These are phyloP conservation scores for Chaetomium sp. DNA, from an alignment of 2,329 filamentous ascomycete genomes.

Conservation along the genomic window DNA sequence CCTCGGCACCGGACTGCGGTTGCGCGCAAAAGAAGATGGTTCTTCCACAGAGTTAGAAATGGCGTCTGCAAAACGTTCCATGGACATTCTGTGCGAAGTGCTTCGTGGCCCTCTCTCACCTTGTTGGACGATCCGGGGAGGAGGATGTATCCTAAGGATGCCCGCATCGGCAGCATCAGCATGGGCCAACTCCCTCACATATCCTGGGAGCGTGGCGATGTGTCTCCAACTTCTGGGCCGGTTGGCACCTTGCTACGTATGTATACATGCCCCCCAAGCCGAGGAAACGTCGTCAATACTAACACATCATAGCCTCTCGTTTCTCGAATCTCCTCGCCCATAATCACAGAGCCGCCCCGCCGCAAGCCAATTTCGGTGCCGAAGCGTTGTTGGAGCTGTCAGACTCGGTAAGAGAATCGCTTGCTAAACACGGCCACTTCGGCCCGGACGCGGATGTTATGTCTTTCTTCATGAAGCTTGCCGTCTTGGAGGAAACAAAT, in stretches of 20 bases:
- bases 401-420: constrained; percentile 45
- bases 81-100: neutral
- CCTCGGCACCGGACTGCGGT: neutral
- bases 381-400: constrained; percentile 44
- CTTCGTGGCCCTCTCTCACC: constrained; percentile 12
- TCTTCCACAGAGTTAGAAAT: neutral
- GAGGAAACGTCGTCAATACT: neutral
- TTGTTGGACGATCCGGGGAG: constrained; percentile 1
- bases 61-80: constrained; percentile 9
- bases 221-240: neutral
- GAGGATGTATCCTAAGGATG: neutral
- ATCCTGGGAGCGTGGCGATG: neutral
- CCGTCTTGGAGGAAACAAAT: constrained; percentile 45
- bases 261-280: neutral
- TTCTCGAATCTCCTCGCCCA: neutral
- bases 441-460: constrained; percentile 43
- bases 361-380: neutral
- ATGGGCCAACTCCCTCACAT: constrained; percentile 2
- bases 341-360: neutral
- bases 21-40: neutral
- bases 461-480: constrained; percentile 45
- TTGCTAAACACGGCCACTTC: constrained; percentile 40
- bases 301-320: neutral
- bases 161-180: constrained; percentile 4
- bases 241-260: neutral